These are phyloP conservation scores for Penicillium olsonii DNA, from an alignment of 2,329 filamentous ascomycete species.

Conservation along the genomic window DNA sequence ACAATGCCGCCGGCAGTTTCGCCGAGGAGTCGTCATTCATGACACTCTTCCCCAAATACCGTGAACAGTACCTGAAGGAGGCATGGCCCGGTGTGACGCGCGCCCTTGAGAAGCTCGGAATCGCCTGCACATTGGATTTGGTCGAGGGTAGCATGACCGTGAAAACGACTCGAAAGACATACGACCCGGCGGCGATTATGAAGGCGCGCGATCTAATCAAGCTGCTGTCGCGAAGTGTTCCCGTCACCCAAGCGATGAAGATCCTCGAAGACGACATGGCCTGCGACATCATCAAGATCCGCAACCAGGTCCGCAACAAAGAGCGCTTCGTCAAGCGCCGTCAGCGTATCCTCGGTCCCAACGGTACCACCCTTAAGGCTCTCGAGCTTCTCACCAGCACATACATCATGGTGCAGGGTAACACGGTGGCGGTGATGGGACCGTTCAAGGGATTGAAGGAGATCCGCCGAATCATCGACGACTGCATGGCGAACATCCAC, in stretches of 20 bases:
- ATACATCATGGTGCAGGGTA: constrained; percentile 94
- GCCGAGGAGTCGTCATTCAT: constrained; percentile 88
- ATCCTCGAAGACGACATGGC: constrained; percentile 90
- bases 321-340: constrained; percentile 93
- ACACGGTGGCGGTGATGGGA: constrained; percentile 91
- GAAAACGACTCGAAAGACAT: constrained; percentile 89
- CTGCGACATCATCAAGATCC: constrained; percentile 94
- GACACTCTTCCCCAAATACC: constrained; percentile 88
- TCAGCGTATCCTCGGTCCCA: constrained; percentile 87
- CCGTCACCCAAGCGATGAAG: constrained; percentile 69
- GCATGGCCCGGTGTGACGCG: constrained; percentile 90
- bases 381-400: constrained; percentile 87
- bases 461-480: constrained; percentile 82
- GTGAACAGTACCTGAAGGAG: constrained; percentile 89
- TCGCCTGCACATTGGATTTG: constrained; percentile 89
- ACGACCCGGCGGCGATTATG: constrained; percentile 86
- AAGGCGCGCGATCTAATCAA: constrained; percentile 95
- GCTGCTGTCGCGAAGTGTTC: constrained; percentile 84
- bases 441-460: constrained; percentile 92
- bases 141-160: constrained; percentile 97
- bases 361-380: constrained; percentile 89
- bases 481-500: constrained; percentile 95
- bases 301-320: constrained; percentile 86
- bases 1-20: constrained; percentile 85
- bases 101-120: constrained; percentile 80